Base-by-base conservation (phyloP, 108 stramenopile genomes). In the Nitzschia sp. region DNA sequence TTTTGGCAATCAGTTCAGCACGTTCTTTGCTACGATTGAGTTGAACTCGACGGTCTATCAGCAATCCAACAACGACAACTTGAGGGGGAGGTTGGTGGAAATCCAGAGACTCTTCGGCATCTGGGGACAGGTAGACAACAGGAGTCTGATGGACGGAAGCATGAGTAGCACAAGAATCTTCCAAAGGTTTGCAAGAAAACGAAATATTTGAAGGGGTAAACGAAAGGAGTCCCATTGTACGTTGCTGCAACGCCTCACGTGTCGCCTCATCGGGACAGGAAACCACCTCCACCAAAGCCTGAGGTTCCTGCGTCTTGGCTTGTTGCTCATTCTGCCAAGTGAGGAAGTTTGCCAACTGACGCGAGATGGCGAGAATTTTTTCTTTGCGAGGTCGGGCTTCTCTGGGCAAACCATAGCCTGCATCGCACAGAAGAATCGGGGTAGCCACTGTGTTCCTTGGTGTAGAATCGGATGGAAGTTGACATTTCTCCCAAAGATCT, bases 341-440 rank as follows among this genome's bases (percentile, higher is more conserved):
- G n/a, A 90, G 25, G 67, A 93, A 89, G 57, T 90, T 90, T 22
- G 50, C 68, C 12, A 93, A 14, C 51, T 93, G 92, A 21, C 71
- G 72, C 17, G 87, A 59, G 42, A 93, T 81, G 1, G 92, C 89
- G n/a, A 69, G 40, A 0, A 90, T 70, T 64, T 85, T 70, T 83
- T 93, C 92, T 48, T 57, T 73, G 34, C 89, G 74, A 17, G 89
- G 86, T 11, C 85, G 73, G 29, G 67, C 78, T 67, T 93, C 86
- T 54, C 65, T 57, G n/a, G 92, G 92, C 41, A 90, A 83, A 15
- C 92, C 92, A 55, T 89, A 93, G 40, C 86, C 88, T 19, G 84
- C 83, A 70, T 93, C 92, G 40, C 87, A 90, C 38, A 90, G 19
- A 10, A 91, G 29, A 57, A 65, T 52, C 8, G 38, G 29, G 37